Evolutionary conservation across 208 protist genomes (phyloP).

Genomic region (Trypanosomatidae sp.): DNA sequence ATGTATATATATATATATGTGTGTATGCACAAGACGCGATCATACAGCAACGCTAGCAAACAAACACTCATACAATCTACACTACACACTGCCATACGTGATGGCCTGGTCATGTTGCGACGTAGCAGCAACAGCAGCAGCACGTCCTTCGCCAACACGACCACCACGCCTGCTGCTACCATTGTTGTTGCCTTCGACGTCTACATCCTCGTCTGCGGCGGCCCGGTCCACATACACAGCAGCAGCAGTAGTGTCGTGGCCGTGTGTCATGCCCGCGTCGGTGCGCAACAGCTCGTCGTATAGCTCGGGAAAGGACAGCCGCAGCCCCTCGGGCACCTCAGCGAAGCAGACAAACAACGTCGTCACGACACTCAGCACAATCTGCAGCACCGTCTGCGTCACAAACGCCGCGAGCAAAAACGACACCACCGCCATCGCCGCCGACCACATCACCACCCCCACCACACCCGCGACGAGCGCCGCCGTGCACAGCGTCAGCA

Average conservation of each 20-base stretch:
- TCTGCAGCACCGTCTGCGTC: slow-evolving; percentile 19
- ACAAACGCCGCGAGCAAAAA: slow-evolving; percentile 38
- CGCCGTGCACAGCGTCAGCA: slow-evolving; percentile 18
- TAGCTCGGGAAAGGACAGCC: slow-evolving; percentile 41
- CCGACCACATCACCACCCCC: slow-evolving; percentile 9
- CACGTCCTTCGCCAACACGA: too few species aligned
- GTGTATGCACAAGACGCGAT: too few species aligned
- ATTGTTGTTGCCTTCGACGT: too few species aligned
- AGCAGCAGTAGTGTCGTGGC: slow-evolving; percentile 2
- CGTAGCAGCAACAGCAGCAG: too few species aligned
- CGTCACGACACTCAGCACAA: slow-evolving; percentile 41
- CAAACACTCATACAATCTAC: too few species aligned
- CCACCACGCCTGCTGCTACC: too few species aligned
- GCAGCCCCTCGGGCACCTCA: slow-evolving; percentile 52
- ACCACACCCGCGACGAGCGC: slow-evolving; percentile 10
- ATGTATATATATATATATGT: too few species aligned
- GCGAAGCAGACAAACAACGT: slow-evolving; percentile 83
- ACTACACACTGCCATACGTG: too few species aligned
- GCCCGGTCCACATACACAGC: background rate
- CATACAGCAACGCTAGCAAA: too few species aligned
- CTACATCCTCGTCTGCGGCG: background rate
- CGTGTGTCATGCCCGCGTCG: slow-evolving; percentile 13
- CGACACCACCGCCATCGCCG: slow-evolving; percentile 6
- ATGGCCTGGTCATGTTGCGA: too few species aligned
- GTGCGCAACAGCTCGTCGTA: slow-evolving; percentile 21